Base-by-base conservation (phyloP, 768 basidiomycete genomes). In the Tricholoma furcatifolium region DNA sequence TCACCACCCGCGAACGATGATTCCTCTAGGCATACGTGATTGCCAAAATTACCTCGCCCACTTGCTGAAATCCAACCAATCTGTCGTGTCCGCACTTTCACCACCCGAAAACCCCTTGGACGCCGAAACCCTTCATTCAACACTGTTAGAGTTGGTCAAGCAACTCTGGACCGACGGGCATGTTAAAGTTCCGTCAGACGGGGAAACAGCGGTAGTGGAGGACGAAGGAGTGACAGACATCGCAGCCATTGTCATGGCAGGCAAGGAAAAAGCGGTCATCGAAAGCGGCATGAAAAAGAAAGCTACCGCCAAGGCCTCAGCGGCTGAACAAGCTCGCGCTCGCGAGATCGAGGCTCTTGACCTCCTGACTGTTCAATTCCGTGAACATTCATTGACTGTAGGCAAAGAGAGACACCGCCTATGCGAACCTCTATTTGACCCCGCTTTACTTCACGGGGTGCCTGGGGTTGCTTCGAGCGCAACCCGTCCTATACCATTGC, bases 171-270 rank as follows among this genome's bases (percentile, higher is more conserved):
- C 68, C 39, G 85, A 83, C 2, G 87, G 83, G 6, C 75, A 86
- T 24, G 74, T 90, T 54, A 88, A 85, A 47, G 83, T 90, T 7
- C 85, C 88, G 6, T 84, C 87, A 17, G 82, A 84, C 48, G 88
- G 88, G 34, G 88, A 89, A 65, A 84, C 82, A 2, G 81, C 78
- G 6, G 47, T 71, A 32, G 73, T 73, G 14, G 91, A 91, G 55
- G 91, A 93, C 51, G 93, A 93, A 56, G 93, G 91, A 3, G 74
- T 92, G 21, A 91, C 89, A 15, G 91, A 96, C 65, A 92, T 95
- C 53, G 93, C 93, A 6, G 91, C 94, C 7, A 84, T 91, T 42
- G 76, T 96, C 40, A 89, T 93, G 30, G 90, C 91, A 7, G 93
- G 93, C n/a, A 90, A 88, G 63, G 93, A 94, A 69, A 84, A 87